A percentile compares a stretch with the other conserved stretches of the same genome.
Evolutionary conservation across 495 filamentous ascomycete species (phyloP).

Genomic region (Glonium stellatum): DNA sequence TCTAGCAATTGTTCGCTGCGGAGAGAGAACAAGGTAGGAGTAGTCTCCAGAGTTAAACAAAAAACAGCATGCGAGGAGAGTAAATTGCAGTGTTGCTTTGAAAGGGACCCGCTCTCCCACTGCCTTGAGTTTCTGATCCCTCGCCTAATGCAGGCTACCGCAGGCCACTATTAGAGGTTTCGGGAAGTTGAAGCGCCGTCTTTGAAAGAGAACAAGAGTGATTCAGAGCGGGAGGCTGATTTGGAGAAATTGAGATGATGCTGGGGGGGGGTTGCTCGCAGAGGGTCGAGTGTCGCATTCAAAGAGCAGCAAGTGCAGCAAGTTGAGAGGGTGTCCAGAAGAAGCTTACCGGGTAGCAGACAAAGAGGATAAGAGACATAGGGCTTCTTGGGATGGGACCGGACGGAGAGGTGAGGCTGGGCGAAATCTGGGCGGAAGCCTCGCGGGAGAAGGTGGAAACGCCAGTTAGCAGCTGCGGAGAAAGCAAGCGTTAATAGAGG

Average conservation of each 20-base stretch:
- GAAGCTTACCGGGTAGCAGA: too few species aligned
- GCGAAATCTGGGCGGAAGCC: slow-evolving; percentile 14
- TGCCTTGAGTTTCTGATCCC: slow-evolving; percentile 4
- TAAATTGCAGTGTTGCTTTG: slow-evolving; percentile 14
- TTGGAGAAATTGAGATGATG: slow-evolving; percentile 20
- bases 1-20: slow-evolving; percentile 13
- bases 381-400: too few species aligned
- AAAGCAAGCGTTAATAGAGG: slow-evolving; percentile 2
- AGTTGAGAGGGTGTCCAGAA: slow-evolving; percentile 1
- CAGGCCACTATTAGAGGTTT: slow-evolving; percentile 19
- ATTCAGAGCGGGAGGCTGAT: slow-evolving; percentile 24
- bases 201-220: slow-evolving; percentile 14
- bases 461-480: background rate
- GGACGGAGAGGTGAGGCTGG: too few species aligned
- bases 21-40: slow-evolving; percentile 21
- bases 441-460: slow-evolving; percentile 8
- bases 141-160: slow-evolving; percentile 17
- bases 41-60: slow-evolving; percentile 20
- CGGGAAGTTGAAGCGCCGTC: slow-evolving; percentile 16
- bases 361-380: too few species aligned
- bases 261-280: slow-evolving; percentile 14
- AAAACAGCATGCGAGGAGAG: slow-evolving; percentile 27
- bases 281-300: slow-evolving; percentile 16
- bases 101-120: slow-evolving; percentile 18
- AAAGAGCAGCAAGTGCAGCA: background rate